Conservation (phyloP, 805 yeast genomes). For the Cyberlindnera maritima region DNA sequence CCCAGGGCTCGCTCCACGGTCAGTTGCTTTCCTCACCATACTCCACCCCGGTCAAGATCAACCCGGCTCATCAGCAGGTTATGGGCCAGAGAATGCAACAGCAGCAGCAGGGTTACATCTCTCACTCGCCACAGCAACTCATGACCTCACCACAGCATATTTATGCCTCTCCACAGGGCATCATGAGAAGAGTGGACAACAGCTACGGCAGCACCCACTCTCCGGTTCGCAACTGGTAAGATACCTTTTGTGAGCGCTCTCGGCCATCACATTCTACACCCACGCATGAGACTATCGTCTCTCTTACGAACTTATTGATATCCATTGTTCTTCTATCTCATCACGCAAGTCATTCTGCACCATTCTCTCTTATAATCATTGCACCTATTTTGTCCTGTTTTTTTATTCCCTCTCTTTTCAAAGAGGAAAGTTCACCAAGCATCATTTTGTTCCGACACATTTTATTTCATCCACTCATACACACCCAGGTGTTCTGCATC, state of each 20-base stretch:
- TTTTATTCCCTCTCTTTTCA: not conserved
- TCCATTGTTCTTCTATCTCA: not conserved
- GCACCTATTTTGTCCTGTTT: not conserved
- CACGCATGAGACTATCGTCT: no score
- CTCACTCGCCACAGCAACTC: slow-evolving; percentile 16
- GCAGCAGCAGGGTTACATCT: slow-evolving; percentile 13
- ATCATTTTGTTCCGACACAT: not conserved
- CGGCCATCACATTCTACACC: no score
- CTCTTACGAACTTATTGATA: not conserved
- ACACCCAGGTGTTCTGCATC: not conserved
- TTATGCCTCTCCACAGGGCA: slow-evolving; percentile 19
- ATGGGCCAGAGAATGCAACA: slow-evolving; percentile 12
- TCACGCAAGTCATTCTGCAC: no score
- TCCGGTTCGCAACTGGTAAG: slow-evolving; percentile 4
- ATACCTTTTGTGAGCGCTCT: no score
- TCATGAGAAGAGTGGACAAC: slow-evolving; percentile 21
- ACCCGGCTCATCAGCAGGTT: slow-evolving; percentile 3
- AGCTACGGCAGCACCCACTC: slow-evolving; percentile 1
- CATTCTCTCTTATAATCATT: not conserved
- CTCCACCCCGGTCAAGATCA: slow-evolving; percentile 23
- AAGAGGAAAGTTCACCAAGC: not conserved
- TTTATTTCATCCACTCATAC: not conserved
- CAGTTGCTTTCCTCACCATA: slow-evolving; percentile 21
- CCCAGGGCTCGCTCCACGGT: not conserved
- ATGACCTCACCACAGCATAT: slow-evolving; percentile 16